Evolutionary conservation across 768 basidiomycete genomes (phyloP).

Genomic region (Clitopilus passeckerianus): DNA sequence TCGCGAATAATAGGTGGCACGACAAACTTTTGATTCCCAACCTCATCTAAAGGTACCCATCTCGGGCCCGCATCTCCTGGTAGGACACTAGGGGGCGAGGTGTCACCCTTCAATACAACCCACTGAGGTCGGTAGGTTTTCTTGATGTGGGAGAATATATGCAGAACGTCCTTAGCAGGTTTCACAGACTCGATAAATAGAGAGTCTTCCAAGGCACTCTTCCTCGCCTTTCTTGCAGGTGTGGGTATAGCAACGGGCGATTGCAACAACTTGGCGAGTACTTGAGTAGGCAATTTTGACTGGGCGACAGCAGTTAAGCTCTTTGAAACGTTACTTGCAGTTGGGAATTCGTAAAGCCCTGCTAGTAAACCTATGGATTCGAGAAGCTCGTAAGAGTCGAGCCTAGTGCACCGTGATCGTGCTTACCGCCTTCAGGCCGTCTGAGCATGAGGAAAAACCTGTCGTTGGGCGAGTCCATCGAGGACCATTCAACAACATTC

Average conservation of each 20-base stretch:
- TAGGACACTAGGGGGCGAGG: conserved; percentile 30
- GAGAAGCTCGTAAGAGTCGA: conserved; percentile 6
- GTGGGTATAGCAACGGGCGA: conserved; percentile 15
- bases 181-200: conserved; percentile 38
- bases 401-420: conserved; percentile 1
- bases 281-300: conserved; percentile 25
- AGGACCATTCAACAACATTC: conserved; percentile 79
- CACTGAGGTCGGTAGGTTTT: conserved; percentile 80
- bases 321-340: conserved; percentile 47
- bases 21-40: conserved; percentile 59
- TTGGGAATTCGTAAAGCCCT: conserved; percentile 86
- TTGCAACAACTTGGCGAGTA: conserved; percentile 39
- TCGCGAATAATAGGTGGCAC: conserved; percentile 5
- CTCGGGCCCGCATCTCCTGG: conserved; percentile 14
- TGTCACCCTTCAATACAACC: conserved; percentile 60
- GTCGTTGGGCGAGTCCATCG: conserved; percentile 22
- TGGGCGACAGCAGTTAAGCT: conserved; percentile 34
- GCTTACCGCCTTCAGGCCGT: conserved; percentile 76
- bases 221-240: conserved; percentile 5
- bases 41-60: conserved; percentile 55
- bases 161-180: conserved; percentile 61
- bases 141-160: conserved; percentile 87
- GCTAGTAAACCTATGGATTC: conserved; percentile 71
- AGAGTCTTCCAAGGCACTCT: conserved; percentile 4
- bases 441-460: conserved; percentile 74